A percentile compares a stretch with the other conserved stretches of the same genome.
Evolutionary conservation across 2,329 filamentous ascomycete species (phyloP).

Genomic region (Beauveria rudraprayagi): DNA sequence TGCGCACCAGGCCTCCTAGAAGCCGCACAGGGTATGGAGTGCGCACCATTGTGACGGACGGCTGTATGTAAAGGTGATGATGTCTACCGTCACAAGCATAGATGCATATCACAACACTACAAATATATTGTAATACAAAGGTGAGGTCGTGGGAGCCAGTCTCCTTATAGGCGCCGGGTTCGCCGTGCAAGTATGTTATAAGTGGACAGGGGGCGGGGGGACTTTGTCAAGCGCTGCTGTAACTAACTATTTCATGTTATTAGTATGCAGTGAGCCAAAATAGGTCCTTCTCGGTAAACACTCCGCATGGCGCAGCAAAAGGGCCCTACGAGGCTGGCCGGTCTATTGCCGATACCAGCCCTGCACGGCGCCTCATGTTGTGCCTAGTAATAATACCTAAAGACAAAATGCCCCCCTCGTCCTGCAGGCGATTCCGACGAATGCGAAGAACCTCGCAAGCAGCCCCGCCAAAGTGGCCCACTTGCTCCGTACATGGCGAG

Average conservation of each 20-base stretch:
- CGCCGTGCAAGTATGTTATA: background rate
- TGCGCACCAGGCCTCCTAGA: conserved; percentile 16
- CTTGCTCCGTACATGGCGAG: background rate
- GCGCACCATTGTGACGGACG: background rate
- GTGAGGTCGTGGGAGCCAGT: background rate
- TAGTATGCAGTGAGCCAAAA: background rate
- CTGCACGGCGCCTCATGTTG: background rate
- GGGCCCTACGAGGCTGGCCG: background rate
- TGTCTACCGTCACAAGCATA: background rate
- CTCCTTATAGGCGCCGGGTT: background rate
- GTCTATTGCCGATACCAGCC: background rate
- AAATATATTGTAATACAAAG: background rate
- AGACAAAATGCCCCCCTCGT: background rate
- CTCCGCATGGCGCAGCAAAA: background rate
- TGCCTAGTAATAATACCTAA: no score
- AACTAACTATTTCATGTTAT: no score
- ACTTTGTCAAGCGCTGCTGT: background rate
- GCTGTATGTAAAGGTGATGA: background rate
- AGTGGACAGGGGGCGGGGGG: background rate
- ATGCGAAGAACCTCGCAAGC: conserved; percentile 4
- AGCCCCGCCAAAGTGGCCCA: background rate
- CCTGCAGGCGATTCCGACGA: background rate
- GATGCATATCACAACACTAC: background rate
- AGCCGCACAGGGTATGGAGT: background rate
- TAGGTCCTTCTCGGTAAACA: background rate